Evolutionary conservation across 2,329 filamentous ascomycete genomes (phyloP).

Genomic region (Apiospora saccharicola): DNA sequence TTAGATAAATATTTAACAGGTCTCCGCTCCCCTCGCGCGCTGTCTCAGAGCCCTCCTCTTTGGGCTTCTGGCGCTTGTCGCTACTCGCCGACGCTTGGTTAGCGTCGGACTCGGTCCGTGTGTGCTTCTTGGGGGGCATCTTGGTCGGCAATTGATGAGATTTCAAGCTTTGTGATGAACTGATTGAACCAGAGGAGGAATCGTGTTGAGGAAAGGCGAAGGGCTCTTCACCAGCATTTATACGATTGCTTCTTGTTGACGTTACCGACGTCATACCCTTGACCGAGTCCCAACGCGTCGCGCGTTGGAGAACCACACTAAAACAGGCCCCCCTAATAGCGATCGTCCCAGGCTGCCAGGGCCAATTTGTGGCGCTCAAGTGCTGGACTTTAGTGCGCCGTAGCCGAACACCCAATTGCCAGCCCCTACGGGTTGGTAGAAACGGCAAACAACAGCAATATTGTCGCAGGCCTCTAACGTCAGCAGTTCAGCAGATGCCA

Average conservation of each 20-base stretch:
- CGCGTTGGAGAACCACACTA: background rate
- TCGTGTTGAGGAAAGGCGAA: no score
- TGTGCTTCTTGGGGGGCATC: conserved; percentile 2
- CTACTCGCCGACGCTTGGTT: conserved; percentile 1
- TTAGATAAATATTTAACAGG: background rate
- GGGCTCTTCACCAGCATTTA: no score
- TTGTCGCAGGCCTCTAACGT: background rate
- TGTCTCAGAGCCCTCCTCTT: background rate
- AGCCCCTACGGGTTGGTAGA: background rate
- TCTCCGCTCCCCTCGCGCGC: background rate
- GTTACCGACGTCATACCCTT: background rate
- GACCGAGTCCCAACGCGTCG: background rate
- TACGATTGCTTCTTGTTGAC: background rate
- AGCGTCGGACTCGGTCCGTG: background rate
- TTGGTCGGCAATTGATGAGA: background rate
- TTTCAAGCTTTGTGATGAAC: background rate
- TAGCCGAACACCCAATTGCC: no score
- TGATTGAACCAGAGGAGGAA: background rate
- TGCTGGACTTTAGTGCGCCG: background rate
- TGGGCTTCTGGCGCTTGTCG: background rate
- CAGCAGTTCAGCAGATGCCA: no score
- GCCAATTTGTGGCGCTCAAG: background rate
- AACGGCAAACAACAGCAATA: no score
- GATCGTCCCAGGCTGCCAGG: background rate
- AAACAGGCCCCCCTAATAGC: background rate